Evolutionary conservation across 2,329 filamentous ascomycete species (phyloP).

Genomic region (Beauveria rudraprayagi): DNA sequence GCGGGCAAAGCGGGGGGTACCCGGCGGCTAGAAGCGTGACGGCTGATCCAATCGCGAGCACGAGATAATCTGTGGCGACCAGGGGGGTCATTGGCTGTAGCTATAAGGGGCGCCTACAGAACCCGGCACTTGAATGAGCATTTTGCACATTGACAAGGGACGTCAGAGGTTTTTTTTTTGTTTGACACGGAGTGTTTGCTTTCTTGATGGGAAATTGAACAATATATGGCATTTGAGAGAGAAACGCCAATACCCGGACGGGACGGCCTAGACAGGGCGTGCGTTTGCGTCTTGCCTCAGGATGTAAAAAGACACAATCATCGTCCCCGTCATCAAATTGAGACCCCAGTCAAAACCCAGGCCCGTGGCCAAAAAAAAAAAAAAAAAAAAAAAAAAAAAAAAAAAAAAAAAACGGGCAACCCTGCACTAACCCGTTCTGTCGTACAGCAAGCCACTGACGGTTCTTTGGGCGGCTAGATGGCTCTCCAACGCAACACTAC

Average conservation of each 20-base stretch:
- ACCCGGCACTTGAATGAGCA: neutral
- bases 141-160: neutral
- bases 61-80: neutral
- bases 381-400: neutral
- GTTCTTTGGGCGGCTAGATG: neutral
- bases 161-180: no score
- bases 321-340: neutral
- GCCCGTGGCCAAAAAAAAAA: neutral
- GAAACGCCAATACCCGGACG: no score
- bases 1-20: no score
- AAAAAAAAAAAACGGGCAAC: neutral
- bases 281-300: no score
- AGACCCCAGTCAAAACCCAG: neutral
- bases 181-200: no score
- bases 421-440: neutral
- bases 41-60: conserved; percentile 1
- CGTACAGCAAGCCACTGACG: neutral
- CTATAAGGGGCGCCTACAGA: neutral
- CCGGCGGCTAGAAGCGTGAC: conserved; percentile 7
- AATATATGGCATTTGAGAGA: no score
- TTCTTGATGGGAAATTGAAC: no score
- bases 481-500: neutral
- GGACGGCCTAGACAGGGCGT: no score
- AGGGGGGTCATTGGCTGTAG: neutral
- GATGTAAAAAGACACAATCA: no score